phyloP scores from a whole-genome alignment of 805 yeast species.

The Lipomyces spencermartinsiae region DNA sequence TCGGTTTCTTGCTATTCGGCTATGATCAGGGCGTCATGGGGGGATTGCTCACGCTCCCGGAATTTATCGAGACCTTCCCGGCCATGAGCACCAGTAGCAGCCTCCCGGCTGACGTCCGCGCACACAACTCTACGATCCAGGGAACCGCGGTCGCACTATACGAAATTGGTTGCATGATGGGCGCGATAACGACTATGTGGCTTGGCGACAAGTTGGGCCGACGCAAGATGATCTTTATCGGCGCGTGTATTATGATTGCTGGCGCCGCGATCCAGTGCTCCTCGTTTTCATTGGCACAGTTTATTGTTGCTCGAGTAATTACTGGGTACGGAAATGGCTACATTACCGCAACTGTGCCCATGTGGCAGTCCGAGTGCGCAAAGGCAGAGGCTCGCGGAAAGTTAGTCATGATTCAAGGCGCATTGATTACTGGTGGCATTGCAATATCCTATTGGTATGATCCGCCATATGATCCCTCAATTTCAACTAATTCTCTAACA shows the following conservation, averaged over 20 bases:
- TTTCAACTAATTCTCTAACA: no score
- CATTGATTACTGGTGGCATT: constrained; percentile 75
- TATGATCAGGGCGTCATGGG: constrained; percentile 82
- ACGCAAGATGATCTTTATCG: constrained; percentile 63
- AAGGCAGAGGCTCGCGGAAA: constrained; percentile 70
- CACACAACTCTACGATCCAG: constrained; percentile 27
- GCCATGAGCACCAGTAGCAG: constrained; percentile 45
- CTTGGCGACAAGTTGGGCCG: constrained; percentile 71
- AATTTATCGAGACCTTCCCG: constrained; percentile 28
- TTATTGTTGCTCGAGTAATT: constrained; percentile 72
- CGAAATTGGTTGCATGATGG: constrained; percentile 77
- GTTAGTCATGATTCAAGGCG: constrained; percentile 72
- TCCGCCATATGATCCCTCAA: no score
- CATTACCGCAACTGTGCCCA: constrained; percentile 78
- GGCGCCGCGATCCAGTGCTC: constrained; percentile 66
- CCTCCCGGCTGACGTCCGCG: constrained; percentile 15
- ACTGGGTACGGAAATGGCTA: constrained; percentile 80
- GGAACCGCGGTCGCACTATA: constrained; percentile 50
- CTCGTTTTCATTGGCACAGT: constrained; percentile 68
- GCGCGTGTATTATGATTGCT: constrained; percentile 60
- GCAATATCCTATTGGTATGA: constrained; percentile 69
- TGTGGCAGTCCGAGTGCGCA: constrained; percentile 80
- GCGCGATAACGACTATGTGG: constrained; percentile 67
- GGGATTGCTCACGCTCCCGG: constrained; percentile 21
- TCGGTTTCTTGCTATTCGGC: constrained; percentile 73